These are phyloP conservation scores for Colletotrichum camelliae DNA, from an alignment of 2,329 filamentous ascomycete species.

Conservation along the genomic window DNA sequence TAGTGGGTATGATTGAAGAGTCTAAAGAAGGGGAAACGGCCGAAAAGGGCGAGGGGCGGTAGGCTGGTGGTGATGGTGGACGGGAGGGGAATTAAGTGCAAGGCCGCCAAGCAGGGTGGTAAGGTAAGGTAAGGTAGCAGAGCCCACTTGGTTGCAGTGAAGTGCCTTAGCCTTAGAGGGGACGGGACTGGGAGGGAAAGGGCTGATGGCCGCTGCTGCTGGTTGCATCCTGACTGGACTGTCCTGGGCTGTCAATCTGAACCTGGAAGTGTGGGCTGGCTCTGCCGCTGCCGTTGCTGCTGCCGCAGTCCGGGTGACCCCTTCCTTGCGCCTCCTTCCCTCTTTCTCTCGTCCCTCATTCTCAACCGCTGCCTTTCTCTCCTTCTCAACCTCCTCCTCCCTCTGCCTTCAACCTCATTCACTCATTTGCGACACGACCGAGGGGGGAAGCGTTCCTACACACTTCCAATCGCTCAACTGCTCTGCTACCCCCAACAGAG, in stretches of 20 bases:
- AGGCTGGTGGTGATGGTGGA: not conserved
- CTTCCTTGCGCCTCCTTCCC: not conserved
- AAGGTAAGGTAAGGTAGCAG: slow-evolving; percentile 1
- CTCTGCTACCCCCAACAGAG: not conserved
- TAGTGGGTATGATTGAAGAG: not conserved
- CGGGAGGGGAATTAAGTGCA: not conserved
- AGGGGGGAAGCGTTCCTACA: not conserved
- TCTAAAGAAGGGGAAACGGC: not conserved
- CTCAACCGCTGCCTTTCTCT: not conserved
- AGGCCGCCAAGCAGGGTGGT: not conserved
- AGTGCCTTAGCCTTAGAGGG: not conserved
- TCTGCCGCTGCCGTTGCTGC: not conserved
- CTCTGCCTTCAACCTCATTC: not conserved
- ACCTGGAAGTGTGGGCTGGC: not conserved
- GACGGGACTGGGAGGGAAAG: not conserved
- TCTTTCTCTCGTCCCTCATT: not conserved
- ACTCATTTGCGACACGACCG: not conserved
- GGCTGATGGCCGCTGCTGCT: not conserved
- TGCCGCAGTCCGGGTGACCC: not conserved
- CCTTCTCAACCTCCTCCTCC: not conserved
- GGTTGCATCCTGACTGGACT: not conserved
- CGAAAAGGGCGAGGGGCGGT: not conserved
- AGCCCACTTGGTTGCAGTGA: slow-evolving; percentile 2
- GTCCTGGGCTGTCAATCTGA: not conserved
- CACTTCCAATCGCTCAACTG: not conserved